These are phyloP conservation scores for Phoma sp. DNA, from an alignment of 2,329 filamentous ascomycete genomes.

Conservation along the genomic window DNA sequence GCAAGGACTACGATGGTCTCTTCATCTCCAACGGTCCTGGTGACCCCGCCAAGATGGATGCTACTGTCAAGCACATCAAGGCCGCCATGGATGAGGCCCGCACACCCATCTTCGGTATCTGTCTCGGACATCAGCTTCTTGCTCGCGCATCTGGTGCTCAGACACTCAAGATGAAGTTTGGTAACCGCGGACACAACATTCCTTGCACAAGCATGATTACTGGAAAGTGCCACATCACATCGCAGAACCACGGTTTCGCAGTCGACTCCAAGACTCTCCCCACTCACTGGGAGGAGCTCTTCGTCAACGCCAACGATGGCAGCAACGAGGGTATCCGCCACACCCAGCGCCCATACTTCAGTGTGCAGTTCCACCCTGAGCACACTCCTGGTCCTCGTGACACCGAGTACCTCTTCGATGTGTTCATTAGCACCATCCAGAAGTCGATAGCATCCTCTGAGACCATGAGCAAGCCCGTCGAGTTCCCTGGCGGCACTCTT, in stretches of 20 bases:
- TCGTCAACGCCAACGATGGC: slow-evolving; percentile 96
- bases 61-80: slow-evolving; percentile 79
- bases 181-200: slow-evolving; percentile 98
- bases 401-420: slow-evolving; percentile 95
- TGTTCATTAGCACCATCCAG: slow-evolving; percentile 87
- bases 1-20: slow-evolving; percentile 89
- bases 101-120: slow-evolving; percentile 94
- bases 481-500: slow-evolving; percentile 83
- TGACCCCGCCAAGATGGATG: slow-evolving; percentile 84
- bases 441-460: slow-evolving; percentile 71
- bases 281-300: slow-evolving; percentile 86
- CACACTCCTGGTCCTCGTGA: slow-evolving; percentile 94
- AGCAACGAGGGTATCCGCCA: slow-evolving; percentile 98
- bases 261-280: slow-evolving; percentile 81
- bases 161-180: slow-evolving; percentile 98
- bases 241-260: slow-evolving; percentile 96
- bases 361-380: slow-evolving; percentile 99
- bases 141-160: slow-evolving; percentile 84
- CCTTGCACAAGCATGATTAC: slow-evolving; percentile 95
- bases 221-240: slow-evolving; percentile 97
- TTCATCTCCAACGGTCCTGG: slow-evolving; percentile 98
- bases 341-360: slow-evolving; percentile 85
- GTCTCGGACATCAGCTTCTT: slow-evolving; percentile 90
- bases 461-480: slow-evolving; percentile 73
- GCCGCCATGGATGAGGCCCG: slow-evolving; percentile 77